Evolutionary conservation across 768 basidiomycete species (phyloP), one percentile per base, ranked within the genome.

Genomic region (Tulasnella sp.): DNA sequence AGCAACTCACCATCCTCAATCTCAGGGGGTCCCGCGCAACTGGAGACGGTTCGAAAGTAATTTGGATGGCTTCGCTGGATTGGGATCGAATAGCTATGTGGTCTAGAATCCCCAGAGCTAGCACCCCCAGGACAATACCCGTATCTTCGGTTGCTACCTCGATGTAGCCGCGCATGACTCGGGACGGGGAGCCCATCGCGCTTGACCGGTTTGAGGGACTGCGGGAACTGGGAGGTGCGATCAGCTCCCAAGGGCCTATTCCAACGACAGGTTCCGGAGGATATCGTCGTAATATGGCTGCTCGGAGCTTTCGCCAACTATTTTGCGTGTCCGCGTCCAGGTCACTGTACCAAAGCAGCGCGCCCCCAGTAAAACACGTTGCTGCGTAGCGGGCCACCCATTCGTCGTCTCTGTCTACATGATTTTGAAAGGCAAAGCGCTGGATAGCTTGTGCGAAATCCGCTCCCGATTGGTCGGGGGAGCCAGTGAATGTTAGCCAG

Each of bases 321-420:
- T 21, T 39, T 39, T 46, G 73, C 36, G 73, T 48, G 19, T 75
- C 74, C 8, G 52, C 6, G 21, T 75, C 74, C 21, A 75, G 42
- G 44, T 75, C 74, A 27, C 74, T 75, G 18, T 75, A 75, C 74
- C 74, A 75, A 7, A 44, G 38, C 40, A 75, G 27, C 12, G 74
- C 74, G 27, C 52, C 52, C 27, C 74, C 74, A 18, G 44, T 40
- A 19, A 75, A 52, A 52, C 74, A 75, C 18, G 74, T 75, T 36
- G 74, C 38, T 42, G 74, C 74, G 31, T 75, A 75, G 24, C 52
- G 44, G 27, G 74, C 74, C 21, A 46, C 27, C 74, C 74, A 75
- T 44, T 75, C 74, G 19, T 75, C 52, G 44, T 75, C 44, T 44
- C 42, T 44, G 44, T 75, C 44, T 5, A 24, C 24, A 34, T 52